Percentiles rank a stretch among this genome's conserved stretches.
Conservation (phyloP, 75 land plant species). For the Cryptomeria japonica region DNA sequence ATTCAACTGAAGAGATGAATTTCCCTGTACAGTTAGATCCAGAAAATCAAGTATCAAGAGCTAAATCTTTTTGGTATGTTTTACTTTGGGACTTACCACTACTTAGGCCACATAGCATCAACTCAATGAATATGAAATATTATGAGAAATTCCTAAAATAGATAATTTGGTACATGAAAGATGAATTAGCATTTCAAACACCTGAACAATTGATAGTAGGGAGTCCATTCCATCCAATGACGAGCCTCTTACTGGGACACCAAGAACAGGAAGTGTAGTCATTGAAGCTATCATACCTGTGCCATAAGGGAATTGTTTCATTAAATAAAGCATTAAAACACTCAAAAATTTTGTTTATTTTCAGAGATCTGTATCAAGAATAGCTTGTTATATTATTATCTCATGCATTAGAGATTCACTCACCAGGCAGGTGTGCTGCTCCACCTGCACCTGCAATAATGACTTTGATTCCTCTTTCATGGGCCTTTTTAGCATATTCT, state of each 20-base stretch:
- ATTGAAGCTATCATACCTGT: constrained; percentile 95
- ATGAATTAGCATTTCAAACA: constrained; percentile 9
- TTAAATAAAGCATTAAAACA: background rate
- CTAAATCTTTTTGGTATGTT: background rate
- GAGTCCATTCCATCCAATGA: constrained; percentile 87
- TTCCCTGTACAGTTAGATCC: no score
- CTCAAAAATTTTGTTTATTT: background rate
- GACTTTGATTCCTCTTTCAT: constrained; percentile 67
- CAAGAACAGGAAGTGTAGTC: constrained; percentile 94
- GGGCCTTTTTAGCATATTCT: constrained; percentile 73
- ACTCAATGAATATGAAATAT: background rate
- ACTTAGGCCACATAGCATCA: background rate
- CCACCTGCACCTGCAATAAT: constrained; percentile 99
- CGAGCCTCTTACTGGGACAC: constrained; percentile 87
- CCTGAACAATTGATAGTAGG: constrained; percentile 93
- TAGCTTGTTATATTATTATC: background rate
- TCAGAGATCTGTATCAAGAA: background rate
- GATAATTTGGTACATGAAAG: background rate
- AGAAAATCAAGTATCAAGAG: no score
- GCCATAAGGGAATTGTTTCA: background rate
- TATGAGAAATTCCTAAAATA: background rate
- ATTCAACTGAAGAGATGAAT: no score
- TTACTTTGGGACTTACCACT: background rate
- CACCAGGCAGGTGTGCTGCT: constrained; percentile 96
- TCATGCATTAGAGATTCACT: constrained; percentile 8